Evolutionary conservation across 768 basidiomycete species (phyloP).

Genomic region (Tricholoma sp.): DNA sequence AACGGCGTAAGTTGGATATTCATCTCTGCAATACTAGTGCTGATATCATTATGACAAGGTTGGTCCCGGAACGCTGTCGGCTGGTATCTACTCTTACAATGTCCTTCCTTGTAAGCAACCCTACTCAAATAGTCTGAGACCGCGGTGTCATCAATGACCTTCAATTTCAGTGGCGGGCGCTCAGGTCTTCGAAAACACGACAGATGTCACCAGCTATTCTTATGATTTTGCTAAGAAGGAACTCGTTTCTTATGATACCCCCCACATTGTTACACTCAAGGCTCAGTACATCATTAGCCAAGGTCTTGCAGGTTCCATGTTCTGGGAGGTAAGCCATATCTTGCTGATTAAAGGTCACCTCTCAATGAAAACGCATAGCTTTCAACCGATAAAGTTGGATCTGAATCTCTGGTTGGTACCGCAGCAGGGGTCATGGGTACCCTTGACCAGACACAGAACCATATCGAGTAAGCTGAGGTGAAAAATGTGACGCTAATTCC

Average conservation of each 20-base stretch:
- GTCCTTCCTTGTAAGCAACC: conserved; percentile 49
- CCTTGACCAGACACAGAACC: conserved; percentile 62
- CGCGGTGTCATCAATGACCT: neutral
- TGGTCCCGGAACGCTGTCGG: conserved; percentile 67
- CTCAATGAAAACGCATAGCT: conserved; percentile 27
- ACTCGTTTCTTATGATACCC: conserved; percentile 75
- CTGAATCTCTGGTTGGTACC: conserved; percentile 53
- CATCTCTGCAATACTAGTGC: neutral
- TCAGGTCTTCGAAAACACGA: conserved; percentile 59
- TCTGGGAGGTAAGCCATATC: conserved; percentile 51
- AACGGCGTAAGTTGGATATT: conserved; percentile 43
- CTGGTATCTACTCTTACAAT: conserved; percentile 76
- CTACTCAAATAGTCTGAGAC: neutral
- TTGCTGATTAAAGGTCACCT: neutral
- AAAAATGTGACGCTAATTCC: neutral
- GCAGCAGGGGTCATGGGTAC: conserved; percentile 41
- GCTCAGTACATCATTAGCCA: conserved; percentile 59
- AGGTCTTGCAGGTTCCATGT: conserved; percentile 67
- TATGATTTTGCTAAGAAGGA: conserved; percentile 65
- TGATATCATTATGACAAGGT: conserved; percentile 32
- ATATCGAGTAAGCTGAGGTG: conserved; percentile 43
- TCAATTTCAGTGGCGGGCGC: conserved; percentile 41
- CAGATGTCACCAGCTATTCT: conserved; percentile 71
- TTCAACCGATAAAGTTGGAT: conserved; percentile 55
- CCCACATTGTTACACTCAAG: conserved; percentile 61